These are phyloP conservation scores for Micractinium conductrix DNA, from an alignment of 139 green algal genomes.

Conservation along the genomic window DNA sequence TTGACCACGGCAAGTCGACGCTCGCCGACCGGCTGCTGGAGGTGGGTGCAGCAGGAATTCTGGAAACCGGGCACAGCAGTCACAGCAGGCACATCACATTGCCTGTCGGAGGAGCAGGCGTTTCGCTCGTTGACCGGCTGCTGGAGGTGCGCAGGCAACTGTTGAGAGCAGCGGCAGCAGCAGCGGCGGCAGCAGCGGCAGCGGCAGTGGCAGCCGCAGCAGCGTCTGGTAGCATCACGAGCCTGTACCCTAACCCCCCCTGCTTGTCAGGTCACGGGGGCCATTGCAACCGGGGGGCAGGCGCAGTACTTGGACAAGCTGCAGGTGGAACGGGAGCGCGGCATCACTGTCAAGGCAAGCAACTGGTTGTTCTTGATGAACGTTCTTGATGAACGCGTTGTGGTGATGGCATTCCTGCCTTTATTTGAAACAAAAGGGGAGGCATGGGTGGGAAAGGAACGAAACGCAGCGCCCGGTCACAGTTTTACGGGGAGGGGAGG, in stretches of 20 bases:
- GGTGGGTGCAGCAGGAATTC: neutral
- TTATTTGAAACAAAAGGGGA: neutral
- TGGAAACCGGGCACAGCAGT: no score
- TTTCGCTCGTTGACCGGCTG: slow-evolving; percentile 80
- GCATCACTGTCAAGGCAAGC: slow-evolving; percentile 92
- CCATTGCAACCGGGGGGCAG: slow-evolving; percentile 40
- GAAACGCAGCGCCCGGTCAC: no score
- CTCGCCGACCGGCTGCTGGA: slow-evolving; percentile 82
- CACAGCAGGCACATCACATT: no score
- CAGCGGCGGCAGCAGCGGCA: no score
- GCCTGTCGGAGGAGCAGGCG: no score
- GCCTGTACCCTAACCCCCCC: no score
- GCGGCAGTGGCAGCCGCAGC: no score
- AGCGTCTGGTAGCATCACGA: no score
- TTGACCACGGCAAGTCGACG: slow-evolving; percentile 91
- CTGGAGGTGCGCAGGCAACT: slow-evolving; percentile 29
- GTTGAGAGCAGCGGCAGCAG: no score
- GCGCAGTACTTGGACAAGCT: slow-evolving; percentile 77
- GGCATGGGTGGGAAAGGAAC: neutral
- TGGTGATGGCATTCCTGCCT: no score
- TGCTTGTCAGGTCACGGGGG: slow-evolving; percentile 29
- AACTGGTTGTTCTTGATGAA: neutral
- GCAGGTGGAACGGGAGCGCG: slow-evolving; percentile 85
- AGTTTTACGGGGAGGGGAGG: no score
- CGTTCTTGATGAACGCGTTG: no score